These are phyloP conservation scores for Xerocomus amazonicus DNA, from an alignment of 1,284 basidiomycete species.

Conservation along the genomic window DNA sequence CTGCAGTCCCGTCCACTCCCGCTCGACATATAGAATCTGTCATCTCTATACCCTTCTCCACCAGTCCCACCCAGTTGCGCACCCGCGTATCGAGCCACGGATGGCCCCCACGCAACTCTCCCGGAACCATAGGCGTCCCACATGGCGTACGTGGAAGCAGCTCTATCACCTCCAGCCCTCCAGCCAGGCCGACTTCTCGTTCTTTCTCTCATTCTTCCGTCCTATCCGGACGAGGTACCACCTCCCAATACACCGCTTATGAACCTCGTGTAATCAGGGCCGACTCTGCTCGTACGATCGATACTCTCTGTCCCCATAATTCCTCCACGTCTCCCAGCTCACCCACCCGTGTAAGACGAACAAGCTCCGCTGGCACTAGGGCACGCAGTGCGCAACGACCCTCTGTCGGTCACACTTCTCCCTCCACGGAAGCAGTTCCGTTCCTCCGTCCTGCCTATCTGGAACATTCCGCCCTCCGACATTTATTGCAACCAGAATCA, in stretches of 20 bases:
- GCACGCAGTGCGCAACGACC: conserved; percentile 32
- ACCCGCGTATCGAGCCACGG: conserved; percentile 35
- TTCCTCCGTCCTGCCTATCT: conserved; percentile 71
- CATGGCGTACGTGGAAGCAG: conserved; percentile 34
- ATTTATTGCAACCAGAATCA: conserved; percentile 62
- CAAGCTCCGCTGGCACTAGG: conserved; percentile 39
- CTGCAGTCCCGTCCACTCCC: conserved; percentile 41
- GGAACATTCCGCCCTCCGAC: conserved; percentile 66
- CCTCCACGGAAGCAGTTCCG: conserved; percentile 25
- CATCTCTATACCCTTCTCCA: conserved; percentile 54
- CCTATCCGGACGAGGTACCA: conserved; percentile 22
- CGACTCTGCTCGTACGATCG: conserved; percentile 37
- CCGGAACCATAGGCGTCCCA: conserved; percentile 32
- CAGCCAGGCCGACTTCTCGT: conserved; percentile 38
- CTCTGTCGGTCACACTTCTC: conserved; percentile 17
- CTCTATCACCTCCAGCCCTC: conserved; percentile 35
- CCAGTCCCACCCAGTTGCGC: conserved; percentile 35
- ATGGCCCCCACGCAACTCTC: conserved; percentile 30
- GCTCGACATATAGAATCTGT: conserved; percentile 58
- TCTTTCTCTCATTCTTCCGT: conserved; percentile 30
- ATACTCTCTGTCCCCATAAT: conserved; percentile 34
- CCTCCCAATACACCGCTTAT: conserved; percentile 36
- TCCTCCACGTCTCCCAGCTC: conserved; percentile 35
- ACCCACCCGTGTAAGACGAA: conserved; percentile 43
- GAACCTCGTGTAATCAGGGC: conserved; percentile 67